Conservation (phyloP, 1,139 yeast species). For the Magnusiomyces fungicola region DNA sequence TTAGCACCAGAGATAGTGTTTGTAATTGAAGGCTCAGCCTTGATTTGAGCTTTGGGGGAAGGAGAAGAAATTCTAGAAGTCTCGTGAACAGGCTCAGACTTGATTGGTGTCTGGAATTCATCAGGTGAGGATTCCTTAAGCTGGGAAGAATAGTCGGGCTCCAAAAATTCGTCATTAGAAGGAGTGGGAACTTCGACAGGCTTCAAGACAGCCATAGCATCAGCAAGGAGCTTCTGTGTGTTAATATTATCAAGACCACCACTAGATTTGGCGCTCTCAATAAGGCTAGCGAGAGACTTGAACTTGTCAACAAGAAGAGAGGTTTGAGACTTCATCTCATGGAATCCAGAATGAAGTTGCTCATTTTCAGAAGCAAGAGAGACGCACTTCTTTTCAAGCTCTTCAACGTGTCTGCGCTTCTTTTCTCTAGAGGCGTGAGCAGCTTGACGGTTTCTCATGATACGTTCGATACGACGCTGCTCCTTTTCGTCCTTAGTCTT, state of each 20-base stretch:
- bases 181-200: conserved; percentile 2
- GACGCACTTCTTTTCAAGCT: conserved; percentile 50
- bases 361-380: conserved; percentile 27
- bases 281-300: conserved; percentile 24
- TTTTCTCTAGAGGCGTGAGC: conserved; percentile 97
- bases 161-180: not conserved
- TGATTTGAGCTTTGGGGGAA: not conserved
- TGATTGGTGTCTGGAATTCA: not conserved
- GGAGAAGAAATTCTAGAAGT: not conserved
- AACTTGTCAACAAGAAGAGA: conserved; percentile 24
- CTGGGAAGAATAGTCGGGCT: not conserved
- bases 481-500: conserved; percentile 96
- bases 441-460: conserved; percentile 88
- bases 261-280: conserved; percentile 22
- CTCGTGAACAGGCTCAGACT: not conserved
- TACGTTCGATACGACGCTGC: conserved; percentile 88
- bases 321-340: conserved; percentile 18
- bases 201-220: conserved; percentile 4
- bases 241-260: conserved; percentile 7
- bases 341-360: conserved; percentile 24
- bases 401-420: conserved; percentile 87
- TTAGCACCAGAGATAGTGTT: conserved; percentile 4
- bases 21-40: conserved; percentile 2
- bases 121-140: not conserved
- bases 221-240: conserved; percentile 4